Conservation (phyloP, 2,329 filamentous ascomycete species). For the Xylariaceae sp. region DNA sequence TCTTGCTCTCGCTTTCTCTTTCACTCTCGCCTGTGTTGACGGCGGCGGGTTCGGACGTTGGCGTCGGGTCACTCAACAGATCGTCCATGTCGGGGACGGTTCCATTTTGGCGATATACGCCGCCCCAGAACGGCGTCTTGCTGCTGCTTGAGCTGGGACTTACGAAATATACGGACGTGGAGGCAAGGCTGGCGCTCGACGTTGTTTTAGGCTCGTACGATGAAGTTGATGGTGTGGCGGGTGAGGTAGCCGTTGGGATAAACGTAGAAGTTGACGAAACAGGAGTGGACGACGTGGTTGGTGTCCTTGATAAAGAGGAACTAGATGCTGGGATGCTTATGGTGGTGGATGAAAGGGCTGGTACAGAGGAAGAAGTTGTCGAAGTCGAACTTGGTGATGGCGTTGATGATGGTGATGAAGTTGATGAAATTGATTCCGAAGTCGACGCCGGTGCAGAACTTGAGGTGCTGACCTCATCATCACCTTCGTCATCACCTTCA, state of each 20-base stretch:
- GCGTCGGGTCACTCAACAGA: constrained; percentile 22
- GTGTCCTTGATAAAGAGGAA: constrained; percentile 10
- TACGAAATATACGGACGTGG: constrained; percentile 11
- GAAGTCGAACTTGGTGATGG: constrained; percentile 22
- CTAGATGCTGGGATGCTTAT: constrained; percentile 19
- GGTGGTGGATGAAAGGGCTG: constrained; percentile 11
- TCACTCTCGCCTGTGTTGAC: constrained; percentile 15
- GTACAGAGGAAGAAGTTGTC: not conserved
- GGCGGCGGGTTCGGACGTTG: constrained; percentile 21
- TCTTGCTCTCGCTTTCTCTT: constrained; percentile 31
- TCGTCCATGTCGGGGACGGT: constrained; percentile 26
- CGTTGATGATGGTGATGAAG: constrained; percentile 22
- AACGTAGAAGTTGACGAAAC: not conserved
- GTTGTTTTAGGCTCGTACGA: constrained; percentile 5
- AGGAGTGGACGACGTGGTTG: constrained; percentile 8
- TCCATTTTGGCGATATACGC: constrained; percentile 51
- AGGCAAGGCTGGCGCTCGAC: constrained; percentile 2
- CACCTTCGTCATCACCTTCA: not conserved
- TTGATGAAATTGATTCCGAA: constrained; percentile 24
- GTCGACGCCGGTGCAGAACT: constrained; percentile 19
- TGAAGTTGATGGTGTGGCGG: constrained; percentile 4
- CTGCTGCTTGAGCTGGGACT: constrained; percentile 17
- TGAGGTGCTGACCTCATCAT: constrained; percentile 20
- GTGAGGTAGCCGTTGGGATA: constrained; percentile 5
- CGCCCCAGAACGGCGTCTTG: constrained; percentile 33